Percentiles rank a stretch among this genome's conserved stretches.
Conservation (phyloP, 495 filamentous ascomycete species). For the Penicillium canescens region DNA sequence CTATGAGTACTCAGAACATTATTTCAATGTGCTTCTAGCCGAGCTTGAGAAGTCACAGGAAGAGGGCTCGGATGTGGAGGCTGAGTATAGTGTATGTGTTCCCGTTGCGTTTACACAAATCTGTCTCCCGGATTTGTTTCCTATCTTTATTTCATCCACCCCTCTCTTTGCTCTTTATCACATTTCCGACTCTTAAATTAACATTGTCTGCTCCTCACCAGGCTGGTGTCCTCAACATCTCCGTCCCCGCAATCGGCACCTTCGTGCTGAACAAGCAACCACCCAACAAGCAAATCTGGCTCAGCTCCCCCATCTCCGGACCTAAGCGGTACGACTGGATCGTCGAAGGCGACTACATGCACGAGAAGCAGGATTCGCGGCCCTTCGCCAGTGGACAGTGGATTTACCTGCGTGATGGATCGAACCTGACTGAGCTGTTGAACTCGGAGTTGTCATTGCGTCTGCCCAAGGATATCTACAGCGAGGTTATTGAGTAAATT, state of each 20-base stretch:
- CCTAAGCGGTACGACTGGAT: slow-evolving; percentile 94
- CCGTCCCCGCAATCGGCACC: slow-evolving; percentile 64
- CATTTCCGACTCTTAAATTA: no score
- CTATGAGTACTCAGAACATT: slow-evolving; percentile 50
- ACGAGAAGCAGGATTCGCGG: slow-evolving; percentile 72
- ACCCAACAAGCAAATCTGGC: slow-evolving; percentile 96
- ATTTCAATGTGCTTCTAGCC: slow-evolving; percentile 46
- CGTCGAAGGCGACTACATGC: slow-evolving; percentile 63
- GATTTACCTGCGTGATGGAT: slow-evolving; percentile 83
- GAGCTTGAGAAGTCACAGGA: slow-evolving; percentile 49
- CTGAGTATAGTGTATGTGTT: slow-evolving; percentile 55
- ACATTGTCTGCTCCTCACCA: slow-evolving; percentile 29
- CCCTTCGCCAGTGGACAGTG: slow-evolving; percentile 57
- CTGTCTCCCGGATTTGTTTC: not conserved
- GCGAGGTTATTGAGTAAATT: slow-evolving; percentile 21
- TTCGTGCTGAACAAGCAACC: slow-evolving; percentile 98
- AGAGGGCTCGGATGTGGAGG: slow-evolving; percentile 50
- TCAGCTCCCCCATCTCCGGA: slow-evolving; percentile 86
- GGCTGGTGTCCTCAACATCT: slow-evolving; percentile 82
- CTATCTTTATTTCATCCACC: not conserved
- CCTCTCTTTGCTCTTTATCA: not conserved
- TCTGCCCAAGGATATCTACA: slow-evolving; percentile 45
- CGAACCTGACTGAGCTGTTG: slow-evolving; percentile 69
- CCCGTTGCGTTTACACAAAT: not conserved
- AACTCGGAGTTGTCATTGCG: slow-evolving; percentile 60